Base-by-base conservation (phyloP, 257 asterid genomes). In the Nicotiana noctiflora region DNA sequence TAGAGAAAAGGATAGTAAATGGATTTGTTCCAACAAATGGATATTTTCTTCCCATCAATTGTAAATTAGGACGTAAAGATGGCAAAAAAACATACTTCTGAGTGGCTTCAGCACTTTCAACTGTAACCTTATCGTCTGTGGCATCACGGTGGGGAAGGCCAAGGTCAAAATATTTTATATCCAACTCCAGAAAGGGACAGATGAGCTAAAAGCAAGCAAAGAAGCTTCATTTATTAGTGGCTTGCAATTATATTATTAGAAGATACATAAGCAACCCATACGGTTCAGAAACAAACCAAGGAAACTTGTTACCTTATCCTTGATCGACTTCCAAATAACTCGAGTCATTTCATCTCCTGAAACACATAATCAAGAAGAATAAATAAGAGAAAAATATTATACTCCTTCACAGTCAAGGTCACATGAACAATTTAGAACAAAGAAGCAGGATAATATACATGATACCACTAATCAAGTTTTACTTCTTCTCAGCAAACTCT, bases 331-430 rank as follows among this genome's bases (percentile, higher is more conserved):
- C 99, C 99, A 96, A 75, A 96, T 93, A 82, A 96, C 98, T 82
- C 99, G 89, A 67, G 99, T 96, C 99, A 96, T 96, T 90, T 96
- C 99, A 88, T 96, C 99, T 65, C 99, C 99, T 96, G 92, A 81
- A 86, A 65, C 75, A 67, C 12, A 23, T 60, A 83, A 76, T 75
- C 27, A 60, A 77, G 79, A 82, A 81, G 76, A 79, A 60, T 18
- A 34, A 51, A 67, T 75, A n/a, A 80, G 80, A 57, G 79, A 44
- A 31, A 19, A 12, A n/a, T n/a, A n/a, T n/a, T n/a, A n/a, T n/a
- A n/a, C n/a, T n/a, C n/a, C n/a, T n/a, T n/a, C n/a, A n/a, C 57
- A 44, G 57, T 40, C 57, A 21, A 44, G 13, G 34, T 70, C 19
- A 4, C 29, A 44, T 44, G 2, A 19, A 70, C 44, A 21, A 19